Percentiles rank a stretch among this genome's conserved stretches.
Evolutionary conservation across 352 stramenopile species (phyloP).

Genomic region (Aphanomyces euteiches): DNA sequence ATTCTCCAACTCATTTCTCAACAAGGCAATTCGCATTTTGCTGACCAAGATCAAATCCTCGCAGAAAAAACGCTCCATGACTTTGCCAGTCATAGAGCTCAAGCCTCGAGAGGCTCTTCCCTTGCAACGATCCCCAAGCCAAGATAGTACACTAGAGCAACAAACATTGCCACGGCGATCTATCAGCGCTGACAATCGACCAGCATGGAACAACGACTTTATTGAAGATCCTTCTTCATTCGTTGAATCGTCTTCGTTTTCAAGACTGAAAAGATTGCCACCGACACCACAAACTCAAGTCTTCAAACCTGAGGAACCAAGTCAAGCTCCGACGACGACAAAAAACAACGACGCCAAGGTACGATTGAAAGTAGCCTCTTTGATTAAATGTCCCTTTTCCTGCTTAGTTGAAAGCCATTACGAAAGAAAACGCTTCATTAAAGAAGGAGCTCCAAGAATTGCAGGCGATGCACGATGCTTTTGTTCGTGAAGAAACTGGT

Average conservation of each 20-base stretch:
- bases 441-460: not conserved
- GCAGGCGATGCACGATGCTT: not conserved
- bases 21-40: slow-evolving; percentile 17
- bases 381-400: too few relatives aligned
- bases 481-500: not conserved
- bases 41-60: slow-evolving; percentile 24
- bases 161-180: not conserved
- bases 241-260: not conserved
- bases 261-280: not conserved
- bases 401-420: slow-evolving; percentile 31
- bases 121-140: not conserved
- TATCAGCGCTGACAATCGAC: not conserved
- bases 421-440: slow-evolving; percentile 34
- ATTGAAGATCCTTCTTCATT: not conserved
- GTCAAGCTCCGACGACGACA: not conserved
- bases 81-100: not conserved
- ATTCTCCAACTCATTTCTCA: not conserved
- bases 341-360: too few relatives aligned
- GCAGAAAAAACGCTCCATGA: slow-evolving; percentile 5
- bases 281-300: not conserved
- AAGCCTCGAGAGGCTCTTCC: not conserved
- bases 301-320: not conserved
- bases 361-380: too few relatives aligned
- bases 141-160: too few relatives aligned
- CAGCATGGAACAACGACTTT: not conserved